phyloP scores from a whole-genome alignment of 805 yeast species.

The Sugiyamaella smithiae region DNA sequence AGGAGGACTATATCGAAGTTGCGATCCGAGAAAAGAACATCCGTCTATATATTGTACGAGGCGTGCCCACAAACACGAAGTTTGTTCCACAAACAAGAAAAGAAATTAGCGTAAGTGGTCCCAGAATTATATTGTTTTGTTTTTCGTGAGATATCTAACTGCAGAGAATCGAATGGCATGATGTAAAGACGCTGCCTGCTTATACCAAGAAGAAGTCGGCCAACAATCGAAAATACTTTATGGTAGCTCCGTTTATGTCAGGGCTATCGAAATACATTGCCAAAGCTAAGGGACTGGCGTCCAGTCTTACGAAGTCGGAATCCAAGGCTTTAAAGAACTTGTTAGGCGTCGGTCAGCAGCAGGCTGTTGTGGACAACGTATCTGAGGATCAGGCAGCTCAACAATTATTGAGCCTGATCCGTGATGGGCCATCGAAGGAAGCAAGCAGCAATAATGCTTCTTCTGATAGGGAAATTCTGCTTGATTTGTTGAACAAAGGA shows the following conservation, averaged over 20 bases:
- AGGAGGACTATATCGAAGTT: conserved; percentile 74
- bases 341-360: conserved; percentile 27
- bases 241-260: conserved; percentile 39
- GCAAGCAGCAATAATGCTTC: neutral
- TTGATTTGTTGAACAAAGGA: conserved; percentile 27
- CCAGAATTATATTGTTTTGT: neutral
- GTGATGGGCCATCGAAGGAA: conserved; percentile 13
- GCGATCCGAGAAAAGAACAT: conserved; percentile 80
- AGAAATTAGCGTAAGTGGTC: conserved; percentile 57
- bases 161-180: conserved; percentile 65
- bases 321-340: conserved; percentile 31
- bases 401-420: conserved; percentile 19
- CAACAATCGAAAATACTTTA: conserved; percentile 26
- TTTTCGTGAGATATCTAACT: neutral
- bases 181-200: conserved; percentile 33
- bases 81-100: conserved; percentile 82
- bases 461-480: conserved; percentile 27
- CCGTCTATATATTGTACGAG: conserved; percentile 71
- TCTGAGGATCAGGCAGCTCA: conserved; percentile 21
- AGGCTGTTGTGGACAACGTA: conserved; percentile 12
- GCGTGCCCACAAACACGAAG: conserved; percentile 70
- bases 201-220: conserved; percentile 22
- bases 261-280: conserved; percentile 34
- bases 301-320: conserved; percentile 28
- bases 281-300: conserved; percentile 30